Conservation (phyloP, 176 grass and related monocot species). For the Typha latifolia region DNA sequence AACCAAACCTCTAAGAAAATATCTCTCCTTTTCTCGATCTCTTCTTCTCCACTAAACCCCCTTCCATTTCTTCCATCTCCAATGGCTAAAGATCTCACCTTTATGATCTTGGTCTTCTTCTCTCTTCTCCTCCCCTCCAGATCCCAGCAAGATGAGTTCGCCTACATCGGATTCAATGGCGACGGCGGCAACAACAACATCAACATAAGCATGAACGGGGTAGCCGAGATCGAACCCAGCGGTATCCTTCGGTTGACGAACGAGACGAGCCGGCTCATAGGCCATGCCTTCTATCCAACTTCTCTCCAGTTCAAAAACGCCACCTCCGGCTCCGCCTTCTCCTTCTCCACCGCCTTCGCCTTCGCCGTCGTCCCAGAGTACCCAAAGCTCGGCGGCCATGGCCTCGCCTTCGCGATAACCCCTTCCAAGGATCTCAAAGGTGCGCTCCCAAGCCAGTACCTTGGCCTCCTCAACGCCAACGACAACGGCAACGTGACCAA, state of each 20-base stretch:
- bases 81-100: conserved; percentile 4
- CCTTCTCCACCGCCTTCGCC: conserved; percentile 76
- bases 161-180: conserved; percentile 43
- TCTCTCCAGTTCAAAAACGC: conserved; percentile 40
- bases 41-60: background rate
- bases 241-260: conserved; percentile 67
- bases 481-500: conserved; percentile 62
- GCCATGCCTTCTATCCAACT: conserved; percentile 29
- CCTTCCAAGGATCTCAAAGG: conserved; percentile 40
- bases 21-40: background rate
- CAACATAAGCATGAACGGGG: conserved; percentile 42
- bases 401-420: conserved; percentile 50
- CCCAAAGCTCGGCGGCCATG: conserved; percentile 67
- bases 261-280: conserved; percentile 54
- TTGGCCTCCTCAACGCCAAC: conserved; percentile 47
- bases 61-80: background rate
- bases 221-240: conserved; percentile 25
- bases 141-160: conserved; percentile 37
- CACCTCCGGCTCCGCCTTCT: conserved; percentile 30
- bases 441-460: conserved; percentile 77
- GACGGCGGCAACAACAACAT: background rate
- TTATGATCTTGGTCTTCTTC: background rate
- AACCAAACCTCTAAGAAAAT: no score
- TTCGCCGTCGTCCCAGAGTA: conserved; percentile 72
- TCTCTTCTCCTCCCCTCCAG: conserved; percentile 13